These are phyloP conservation scores for Alternaria ethzedia DNA, from an alignment of 2,329 filamentous ascomycete genomes.

Conservation along the genomic window DNA sequence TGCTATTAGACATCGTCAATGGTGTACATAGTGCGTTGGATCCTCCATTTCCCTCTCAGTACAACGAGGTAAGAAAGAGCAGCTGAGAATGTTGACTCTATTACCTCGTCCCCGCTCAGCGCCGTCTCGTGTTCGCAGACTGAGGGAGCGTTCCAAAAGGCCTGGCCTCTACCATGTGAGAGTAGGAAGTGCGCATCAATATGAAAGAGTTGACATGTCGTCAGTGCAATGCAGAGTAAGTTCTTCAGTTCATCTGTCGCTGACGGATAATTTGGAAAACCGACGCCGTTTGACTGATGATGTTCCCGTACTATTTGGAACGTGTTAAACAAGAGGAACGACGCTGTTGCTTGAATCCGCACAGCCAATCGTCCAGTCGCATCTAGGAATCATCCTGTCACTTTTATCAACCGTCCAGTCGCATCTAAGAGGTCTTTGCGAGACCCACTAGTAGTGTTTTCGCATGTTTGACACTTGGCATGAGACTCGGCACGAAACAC, in stretches of 20 bases:
- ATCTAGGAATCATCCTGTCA: not conserved
- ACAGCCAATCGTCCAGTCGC: not conserved
- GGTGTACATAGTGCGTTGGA: not conserved
- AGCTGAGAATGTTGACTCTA: not conserved
- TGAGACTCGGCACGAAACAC: slow-evolving; percentile 17
- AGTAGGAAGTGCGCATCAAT: not conserved
- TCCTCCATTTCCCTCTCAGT: not conserved
- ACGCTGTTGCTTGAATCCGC: not conserved
- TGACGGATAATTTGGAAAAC: not conserved
- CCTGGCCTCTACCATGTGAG: not conserved
- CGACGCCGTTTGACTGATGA: not conserved
- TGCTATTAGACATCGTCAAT: not conserved
- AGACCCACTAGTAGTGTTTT: slow-evolving; percentile 1
- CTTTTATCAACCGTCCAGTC: not conserved
- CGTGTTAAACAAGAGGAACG: not conserved
- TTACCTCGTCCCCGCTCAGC: not conserved
- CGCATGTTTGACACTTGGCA: slow-evolving; percentile 16
- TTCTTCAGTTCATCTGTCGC: not conserved
- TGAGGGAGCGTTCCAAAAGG: not conserved
- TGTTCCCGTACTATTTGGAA: not conserved
- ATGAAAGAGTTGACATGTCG: not conserved
- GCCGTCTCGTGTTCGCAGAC: not conserved
- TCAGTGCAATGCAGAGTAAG: not conserved
- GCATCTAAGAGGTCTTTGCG: not conserved
- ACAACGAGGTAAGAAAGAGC: not conserved